These are phyloP conservation scores for Alternaria brassicae DNA, from an alignment of 2,329 filamentous ascomycete species.

Conservation along the genomic window DNA sequence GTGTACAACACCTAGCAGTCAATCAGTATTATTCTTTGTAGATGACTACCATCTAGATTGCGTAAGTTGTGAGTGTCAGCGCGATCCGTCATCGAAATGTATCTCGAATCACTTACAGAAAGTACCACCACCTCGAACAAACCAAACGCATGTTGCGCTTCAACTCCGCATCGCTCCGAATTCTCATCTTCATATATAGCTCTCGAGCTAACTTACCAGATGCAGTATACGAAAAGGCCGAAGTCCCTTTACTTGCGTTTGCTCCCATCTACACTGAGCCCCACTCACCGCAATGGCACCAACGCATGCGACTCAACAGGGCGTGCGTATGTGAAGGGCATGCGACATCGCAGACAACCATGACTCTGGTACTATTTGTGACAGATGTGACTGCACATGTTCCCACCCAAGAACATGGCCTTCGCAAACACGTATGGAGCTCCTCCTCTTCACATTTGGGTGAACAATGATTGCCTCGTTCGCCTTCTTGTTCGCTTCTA, in stretches of 20 bases:
- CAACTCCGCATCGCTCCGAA: background rate
- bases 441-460: background rate
- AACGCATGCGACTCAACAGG: background rate
- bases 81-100: no score
- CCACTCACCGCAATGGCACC: background rate
- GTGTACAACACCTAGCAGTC: background rate
- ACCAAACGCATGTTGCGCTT: background rate
- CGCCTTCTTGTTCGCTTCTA: background rate
- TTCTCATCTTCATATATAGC: background rate
- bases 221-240: background rate
- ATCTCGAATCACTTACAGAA: no score
- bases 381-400: slow-evolving; percentile 8
- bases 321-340: background rate
- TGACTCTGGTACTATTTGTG: slow-evolving; percentile 9
- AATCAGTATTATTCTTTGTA: background rate
- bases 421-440: background rate
- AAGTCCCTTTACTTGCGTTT: background rate
- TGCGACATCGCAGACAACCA: background rate
- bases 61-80: no score
- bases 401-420: background rate
- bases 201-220: background rate
- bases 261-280: background rate
- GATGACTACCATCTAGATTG: no score
- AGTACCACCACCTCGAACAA: no score
- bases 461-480: background rate